Conservation (phyloP, 2,329 filamentous ascomycete species). For the Polytolypa hystricis region DNA sequence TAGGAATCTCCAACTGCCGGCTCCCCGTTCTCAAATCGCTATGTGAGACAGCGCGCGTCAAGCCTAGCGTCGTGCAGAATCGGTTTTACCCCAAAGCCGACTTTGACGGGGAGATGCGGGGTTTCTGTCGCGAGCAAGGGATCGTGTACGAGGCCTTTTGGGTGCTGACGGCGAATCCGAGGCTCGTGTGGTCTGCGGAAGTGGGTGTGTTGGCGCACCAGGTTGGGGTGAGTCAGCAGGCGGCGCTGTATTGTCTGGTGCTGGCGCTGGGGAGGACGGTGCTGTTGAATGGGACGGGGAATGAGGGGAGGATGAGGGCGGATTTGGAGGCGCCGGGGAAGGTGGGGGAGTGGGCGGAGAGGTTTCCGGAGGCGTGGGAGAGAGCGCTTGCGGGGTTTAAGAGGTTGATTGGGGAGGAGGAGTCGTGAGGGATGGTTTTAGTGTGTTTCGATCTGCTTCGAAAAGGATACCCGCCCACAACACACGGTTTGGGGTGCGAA, state of each 20-base stretch:
- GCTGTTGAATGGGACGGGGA: conserved; percentile 48
- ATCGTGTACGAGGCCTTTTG: conserved; percentile 52
- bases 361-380: conserved; percentile 41
- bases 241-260: conserved; percentile 47
- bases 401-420: conserved; percentile 23
- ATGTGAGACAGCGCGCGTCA: conserved; percentile 35
- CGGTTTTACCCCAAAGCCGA: conserved; percentile 52
- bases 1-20: conserved; percentile 70
- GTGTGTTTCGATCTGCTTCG: too few species aligned
- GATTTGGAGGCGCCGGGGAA: conserved; percentile 38
- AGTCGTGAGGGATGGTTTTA: too few species aligned
- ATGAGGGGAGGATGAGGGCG: conserved; percentile 39
- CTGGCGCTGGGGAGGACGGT: conserved; percentile 40
- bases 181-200: conserved; percentile 35
- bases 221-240: conserved; percentile 31
- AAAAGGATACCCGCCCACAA: too few species aligned
- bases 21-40: conserved; percentile 46
- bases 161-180: conserved; percentile 50
- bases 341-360: conserved; percentile 34
- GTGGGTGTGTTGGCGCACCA: conserved; percentile 41
- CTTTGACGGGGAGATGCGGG: conserved; percentile 51
- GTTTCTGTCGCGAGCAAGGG: conserved; percentile 41
- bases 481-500: too few species aligned
- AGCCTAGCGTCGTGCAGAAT: conserved; percentile 62
- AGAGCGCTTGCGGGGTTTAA: conserved; percentile 40